Evolutionary conservation across 1,139 yeast genomes (phyloP), one percentile per base, ranked within the genome.

Genomic region (Geotrichum fermentans): DNA sequence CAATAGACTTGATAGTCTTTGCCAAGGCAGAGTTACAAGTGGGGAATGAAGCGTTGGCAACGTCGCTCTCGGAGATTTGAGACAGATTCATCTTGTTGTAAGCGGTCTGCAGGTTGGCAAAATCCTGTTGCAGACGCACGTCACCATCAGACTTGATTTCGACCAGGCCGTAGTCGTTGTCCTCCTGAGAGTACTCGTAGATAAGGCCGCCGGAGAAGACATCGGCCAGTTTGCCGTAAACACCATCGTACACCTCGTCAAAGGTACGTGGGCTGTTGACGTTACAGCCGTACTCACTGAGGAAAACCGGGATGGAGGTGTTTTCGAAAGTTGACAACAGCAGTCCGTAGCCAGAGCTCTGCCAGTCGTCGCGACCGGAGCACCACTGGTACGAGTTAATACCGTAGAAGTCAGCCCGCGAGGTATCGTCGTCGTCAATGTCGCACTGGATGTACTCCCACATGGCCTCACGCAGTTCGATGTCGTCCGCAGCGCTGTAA

Each of bases 351-450:
- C 96, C 96, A 17, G 95, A 83, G 2, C 80, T 63, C 45, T 69
- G 58, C 90, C 84, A 50, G 42, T 51, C 49, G 26, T 48, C 54
- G 13, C 51, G 39, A 45, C 82, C 78, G 4, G 96, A 96, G 72
- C 98, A 92, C 98, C 98, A 92, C 64, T 89, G 96, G 66, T 92
- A 92, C 0, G 96, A 83, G 65, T 92, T 92, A 49, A 92, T 90
- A 4, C 98, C 98, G 68, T 88, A 90, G 63, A 92, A 92, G 64
- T 92, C 98, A 28, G 88, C 86, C 1, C 83, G 69, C 44, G 84
- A 82, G 11, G 63, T 62, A 14, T 78, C 81, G 37, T 78, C 77
- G 16, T 77, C 73, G 28, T 24, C 28, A 10, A 6, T 24, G 28
- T 24, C 10, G 62, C 97, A 92, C 61, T 85, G 92, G 55, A 92